Evolutionary conservation across 345 rosid species (phyloP), one percentile per base, ranked within the genome.

Genomic region (Bruguiera gymnorhiza): DNA sequence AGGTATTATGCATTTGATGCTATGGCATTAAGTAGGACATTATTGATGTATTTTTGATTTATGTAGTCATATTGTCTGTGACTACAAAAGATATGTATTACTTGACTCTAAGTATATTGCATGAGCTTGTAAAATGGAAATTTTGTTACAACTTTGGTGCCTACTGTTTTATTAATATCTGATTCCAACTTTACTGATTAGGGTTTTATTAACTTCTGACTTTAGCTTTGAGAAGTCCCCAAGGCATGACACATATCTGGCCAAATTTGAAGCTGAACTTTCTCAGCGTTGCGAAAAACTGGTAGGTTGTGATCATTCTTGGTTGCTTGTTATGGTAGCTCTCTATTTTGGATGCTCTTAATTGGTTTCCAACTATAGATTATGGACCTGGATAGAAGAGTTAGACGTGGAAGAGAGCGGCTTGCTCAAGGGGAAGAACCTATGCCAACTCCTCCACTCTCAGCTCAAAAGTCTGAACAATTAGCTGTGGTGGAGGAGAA

Each of bases 401-500:
- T 92, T 56, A 88, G 96, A 82, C 97, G 98, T 75, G 99, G 99
- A 23, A 81, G 94, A 70, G 99, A 95, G 66, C 94, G 99, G 63
- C 94, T 92, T 78, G 85, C 91, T 55, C 99, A 95, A 82, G 98
- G 88, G 37, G 81, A 88, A 52, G 99, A 90, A 71, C 96, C 98
- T 53, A 78, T 82, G n/a, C 88, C 94, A 10, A 84, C 96, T 20
- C 80, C 87, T 70, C 85, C 90, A 0, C 69, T 90, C 62, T 83
- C 98, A 53, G 89, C 86, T 23, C 97, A 89, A 70, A 95, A 92
- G 77, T 79, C 94, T 71, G 96, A 92, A 80, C 97, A 84, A 62
- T 62, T 95, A 69, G 81, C 97, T 72, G 87, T 88, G 53, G 73
- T 92, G 82, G 98, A 96, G 85, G 97, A 90, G 78, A 92, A 92